Evolutionary conservation across 2,329 filamentous ascomycete species (phyloP).

Genomic region (Rhynchosporium secalis): DNA sequence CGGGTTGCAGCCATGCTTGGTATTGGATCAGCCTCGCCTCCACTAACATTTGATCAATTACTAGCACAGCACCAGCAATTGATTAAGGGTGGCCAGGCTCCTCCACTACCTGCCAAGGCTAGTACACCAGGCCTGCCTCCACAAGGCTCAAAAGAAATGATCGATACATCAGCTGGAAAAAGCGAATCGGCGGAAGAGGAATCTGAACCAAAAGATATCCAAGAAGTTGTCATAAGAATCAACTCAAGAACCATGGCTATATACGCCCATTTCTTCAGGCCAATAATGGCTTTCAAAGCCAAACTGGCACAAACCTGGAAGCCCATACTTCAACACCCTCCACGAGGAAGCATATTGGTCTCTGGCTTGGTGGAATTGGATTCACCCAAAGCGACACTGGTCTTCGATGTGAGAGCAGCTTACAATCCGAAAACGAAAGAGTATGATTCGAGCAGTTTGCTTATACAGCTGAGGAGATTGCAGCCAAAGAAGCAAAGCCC

Average conservation of each 20-base stretch:
- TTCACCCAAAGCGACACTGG: slow-evolving; percentile 48
- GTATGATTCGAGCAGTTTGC: slow-evolving; percentile 39
- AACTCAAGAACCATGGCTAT: slow-evolving; percentile 19
- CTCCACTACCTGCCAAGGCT: slow-evolving; percentile 26
- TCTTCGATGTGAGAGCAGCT: slow-evolving; percentile 53
- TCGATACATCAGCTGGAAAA: slow-evolving; percentile 17
- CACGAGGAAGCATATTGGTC: slow-evolving; percentile 53
- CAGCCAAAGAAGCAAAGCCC: slow-evolving; percentile 45
- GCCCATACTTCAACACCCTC: slow-evolving; percentile 46
- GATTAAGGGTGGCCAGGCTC: slow-evolving; percentile 21
- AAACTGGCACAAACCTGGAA: slow-evolving; percentile 48
- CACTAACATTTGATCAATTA: slow-evolving; percentile 32
- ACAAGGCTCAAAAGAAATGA: slow-evolving; percentile 19
- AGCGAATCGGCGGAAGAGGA: slow-evolving; percentile 16
- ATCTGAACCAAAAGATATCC: slow-evolving; percentile 15
- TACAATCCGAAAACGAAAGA: slow-evolving; percentile 56
- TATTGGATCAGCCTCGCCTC: slow-evolving; percentile 37
- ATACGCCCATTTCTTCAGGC: slow-evolving; percentile 31
- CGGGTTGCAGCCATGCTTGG: slow-evolving; percentile 50
- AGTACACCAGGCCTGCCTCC: slow-evolving; percentile 23
- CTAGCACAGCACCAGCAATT: slow-evolving; percentile 31
- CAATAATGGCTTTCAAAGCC: slow-evolving; percentile 35
- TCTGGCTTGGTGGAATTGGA: slow-evolving; percentile 56
- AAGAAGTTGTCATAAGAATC: no score
- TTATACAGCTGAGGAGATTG: slow-evolving; percentile 47